Percentiles rank a stretch among this genome's conserved stretches.
Conservation (phyloP, 768 basidiomycete species). For the Russula olivacea region DNA sequence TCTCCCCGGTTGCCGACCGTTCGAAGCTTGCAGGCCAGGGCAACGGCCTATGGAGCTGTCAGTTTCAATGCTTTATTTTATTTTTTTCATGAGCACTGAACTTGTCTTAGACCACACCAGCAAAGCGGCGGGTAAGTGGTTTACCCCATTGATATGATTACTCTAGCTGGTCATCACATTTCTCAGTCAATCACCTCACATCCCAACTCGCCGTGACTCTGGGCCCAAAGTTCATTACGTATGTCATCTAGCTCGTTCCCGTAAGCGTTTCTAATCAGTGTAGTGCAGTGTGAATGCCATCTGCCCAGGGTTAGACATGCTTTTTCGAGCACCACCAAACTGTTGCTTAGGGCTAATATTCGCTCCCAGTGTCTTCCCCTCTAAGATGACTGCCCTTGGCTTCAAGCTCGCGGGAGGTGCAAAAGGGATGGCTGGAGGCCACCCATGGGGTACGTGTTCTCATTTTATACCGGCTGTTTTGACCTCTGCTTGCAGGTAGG, state of each 20-base stretch:
- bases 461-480: not conserved
- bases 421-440: conserved; percentile 41
- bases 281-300: conserved; percentile 70
- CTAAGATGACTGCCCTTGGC: conserved; percentile 78
- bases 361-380: conserved; percentile 57
- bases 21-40: conserved; percentile 45
- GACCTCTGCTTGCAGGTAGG: conserved; percentile 43
- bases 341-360: not conserved
- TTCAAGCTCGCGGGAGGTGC: conserved; percentile 49
- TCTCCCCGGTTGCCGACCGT: conserved; percentile 48
- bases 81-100: not conserved
- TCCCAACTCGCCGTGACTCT: conserved; percentile 64
- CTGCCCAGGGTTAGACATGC: conserved; percentile 56
- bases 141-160: not conserved
- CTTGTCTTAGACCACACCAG: conserved; percentile 58
- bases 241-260: conserved; percentile 30
- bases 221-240: conserved; percentile 57
- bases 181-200: conserved; percentile 67
- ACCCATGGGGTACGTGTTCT: conserved; percentile 54
- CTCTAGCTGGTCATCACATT: not conserved
- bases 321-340: not conserved
- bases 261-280: not conserved
- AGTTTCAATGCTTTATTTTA: conserved; percentile 30
- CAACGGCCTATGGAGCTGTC: conserved; percentile 74
- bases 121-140: conserved; percentile 54